Base-by-base conservation (phyloP, 306 rosid genomes). In the Sesbania bispinosa region DNA sequence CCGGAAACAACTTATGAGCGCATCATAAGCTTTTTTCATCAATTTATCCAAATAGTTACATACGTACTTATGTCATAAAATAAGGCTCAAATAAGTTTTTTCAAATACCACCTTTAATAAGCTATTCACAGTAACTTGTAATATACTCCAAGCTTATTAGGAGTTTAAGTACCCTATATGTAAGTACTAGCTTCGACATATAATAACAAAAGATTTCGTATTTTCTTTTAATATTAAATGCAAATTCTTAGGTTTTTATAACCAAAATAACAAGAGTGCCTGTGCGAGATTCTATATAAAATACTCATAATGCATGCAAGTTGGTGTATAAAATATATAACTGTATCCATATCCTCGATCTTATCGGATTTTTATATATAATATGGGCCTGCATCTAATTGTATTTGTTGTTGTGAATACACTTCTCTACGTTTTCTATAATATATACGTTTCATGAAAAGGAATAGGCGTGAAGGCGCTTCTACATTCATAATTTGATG, bases 301-400 rank as follows among this genome's bases (percentile, higher is more conserved):
- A 19, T 33, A 33, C 14, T 23, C 45, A 23, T 23, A 3, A n/a
- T n/a, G n/a, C n/a, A 11, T 26, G 46, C 46, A 36, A 60, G 63
- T 61, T 51, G 71, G 47, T 67, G 21, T 7, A 32, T 13, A 9
- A n/a, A 45, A 47, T 76, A 67, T n/a, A 50, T 19, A 29, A 27
- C 18, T 54, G 41, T 10, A 71, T 36, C 18, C 24, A 29, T 58
- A 67, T 58, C 75, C 29, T 65, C 30, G 71, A 67, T 72, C 69
- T 64, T 46, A 51, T 79, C 63, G 46, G 23, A 63, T 8, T 24
- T 62, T 54, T 63, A 2, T 32, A 26, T 19, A 26, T 54, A 21
- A 38, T 20, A 27, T 69, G 39, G 59, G 59, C 32, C 41, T 46
- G 67, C 82, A 24, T 71, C 43, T 58, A 33, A n/a, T 30, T 65